Percentiles rank a stretch among this genome's conserved stretches.
These are phyloP conservation scores for Coffea humblotiana DNA, from an alignment of 305 asterid genomes.

Conservation along the genomic window DNA sequence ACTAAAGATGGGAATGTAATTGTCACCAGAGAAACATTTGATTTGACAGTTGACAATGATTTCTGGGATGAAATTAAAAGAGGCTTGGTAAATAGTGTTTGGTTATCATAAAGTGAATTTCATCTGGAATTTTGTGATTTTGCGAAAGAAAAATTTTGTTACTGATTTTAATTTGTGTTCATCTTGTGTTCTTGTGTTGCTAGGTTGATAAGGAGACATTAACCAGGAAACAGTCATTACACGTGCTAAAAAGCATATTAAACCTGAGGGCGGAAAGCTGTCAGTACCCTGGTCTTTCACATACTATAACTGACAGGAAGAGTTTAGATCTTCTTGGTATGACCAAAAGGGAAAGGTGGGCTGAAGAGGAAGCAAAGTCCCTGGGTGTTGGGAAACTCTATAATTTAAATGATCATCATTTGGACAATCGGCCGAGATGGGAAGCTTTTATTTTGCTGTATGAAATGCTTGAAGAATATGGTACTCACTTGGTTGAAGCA, in stretches of 20 bases:
- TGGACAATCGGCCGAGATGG: conserved; percentile 65
- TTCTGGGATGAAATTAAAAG: conserved; percentile 86
- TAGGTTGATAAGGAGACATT: conserved; percentile 85
- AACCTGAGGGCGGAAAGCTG: conserved; percentile 52
- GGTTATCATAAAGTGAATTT: conserved; percentile 13
- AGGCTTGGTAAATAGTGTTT: conserved; percentile 69
- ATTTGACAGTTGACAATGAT: conserved; percentile 52
- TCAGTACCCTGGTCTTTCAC: conserved; percentile 36
- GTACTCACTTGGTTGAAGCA: conserved; percentile 98
- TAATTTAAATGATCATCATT: conserved; percentile 39
- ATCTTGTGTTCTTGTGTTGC: conserved; percentile 28
- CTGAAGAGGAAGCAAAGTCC: conserved; percentile 83
- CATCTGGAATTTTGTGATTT: conserved; percentile 17
- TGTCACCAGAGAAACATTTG: conserved; percentile 42
- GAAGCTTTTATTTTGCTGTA: conserved; percentile 84
- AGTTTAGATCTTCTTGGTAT: conserved; percentile 39
- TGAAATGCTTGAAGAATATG: conserved; percentile 99
- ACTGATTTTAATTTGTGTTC: conserved; percentile 18
- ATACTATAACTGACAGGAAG: conserved; percentile 40
- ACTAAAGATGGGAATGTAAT: conserved; percentile 40
- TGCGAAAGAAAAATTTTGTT: conserved; percentile 19
- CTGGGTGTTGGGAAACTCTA: conserved; percentile 72
- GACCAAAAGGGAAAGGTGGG: conserved; percentile 87
- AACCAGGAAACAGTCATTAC: conserved; percentile 86
- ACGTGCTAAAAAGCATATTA: conserved; percentile 59